A percentile compares a stretch with the other conserved stretches of the same genome.
phyloP scores from a whole-genome alignment of 129 eudicot genomes.

The Solidago caesia region DNA sequence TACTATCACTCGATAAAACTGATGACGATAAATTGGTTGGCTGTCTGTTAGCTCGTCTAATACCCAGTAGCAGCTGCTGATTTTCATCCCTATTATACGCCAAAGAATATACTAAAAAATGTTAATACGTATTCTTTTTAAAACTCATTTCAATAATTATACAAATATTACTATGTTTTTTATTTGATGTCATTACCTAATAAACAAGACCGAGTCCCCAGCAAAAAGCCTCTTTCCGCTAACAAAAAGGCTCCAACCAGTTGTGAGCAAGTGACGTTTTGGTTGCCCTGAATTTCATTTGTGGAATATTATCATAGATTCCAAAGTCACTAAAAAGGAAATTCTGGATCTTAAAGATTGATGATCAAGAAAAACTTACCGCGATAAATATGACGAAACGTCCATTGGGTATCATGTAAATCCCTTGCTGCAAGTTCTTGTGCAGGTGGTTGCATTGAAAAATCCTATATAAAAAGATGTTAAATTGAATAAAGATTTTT shows the following conservation, averaged over 20 bases:
- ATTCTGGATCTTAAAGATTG: background rate
- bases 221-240: slow-evolving; percentile 93
- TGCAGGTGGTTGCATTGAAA: slow-evolving; percentile 95
- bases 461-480: slow-evolving; percentile 54
- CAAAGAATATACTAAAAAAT: background rate
- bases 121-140: background rate
- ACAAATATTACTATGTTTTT: background rate
- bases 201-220: slow-evolving; percentile 93
- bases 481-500: background rate
- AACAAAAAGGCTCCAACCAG: slow-evolving; percentile 98
- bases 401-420: slow-evolving; percentile 83
- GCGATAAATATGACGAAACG: slow-evolving; percentile 94
- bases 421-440: slow-evolving; percentile 91
- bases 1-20: slow-evolving; percentile 92
- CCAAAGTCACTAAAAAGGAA: background rate
- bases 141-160: slow-evolving; percentile 7
- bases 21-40: slow-evolving; percentile 81
- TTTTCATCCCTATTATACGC: slow-evolving; percentile 73
- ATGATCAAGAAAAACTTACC: slow-evolving; percentile 43
- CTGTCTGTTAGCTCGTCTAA: slow-evolving; percentile 89
- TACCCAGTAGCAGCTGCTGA: slow-evolving; percentile 84
- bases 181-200: slow-evolving; percentile 48
- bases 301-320: background rate
- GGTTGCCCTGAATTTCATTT: slow-evolving; percentile 73
- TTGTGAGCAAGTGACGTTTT: slow-evolving; percentile 94